These are phyloP conservation scores for Kwoniella sp. DNA, from an alignment of 768 basidiomycete species.

Conservation along the genomic window DNA sequence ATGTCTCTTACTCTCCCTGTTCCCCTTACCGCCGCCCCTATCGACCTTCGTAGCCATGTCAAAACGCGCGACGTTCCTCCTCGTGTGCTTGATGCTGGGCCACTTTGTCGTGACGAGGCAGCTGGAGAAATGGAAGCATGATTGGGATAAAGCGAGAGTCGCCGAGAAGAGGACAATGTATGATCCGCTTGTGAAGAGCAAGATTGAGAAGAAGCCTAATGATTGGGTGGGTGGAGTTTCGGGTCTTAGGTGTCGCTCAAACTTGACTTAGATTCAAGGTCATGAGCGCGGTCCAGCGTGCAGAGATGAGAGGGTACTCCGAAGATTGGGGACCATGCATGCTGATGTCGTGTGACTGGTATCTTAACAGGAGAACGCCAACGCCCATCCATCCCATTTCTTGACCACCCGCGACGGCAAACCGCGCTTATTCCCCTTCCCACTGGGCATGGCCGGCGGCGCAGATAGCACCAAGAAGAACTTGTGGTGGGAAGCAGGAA, in stretches of 20 bases:
- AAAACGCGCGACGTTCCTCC: slow-evolving; percentile 30
- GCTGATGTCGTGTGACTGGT: neutral
- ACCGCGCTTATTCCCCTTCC: slow-evolving; percentile 50
- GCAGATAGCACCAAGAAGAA: slow-evolving; percentile 30
- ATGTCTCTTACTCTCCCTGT: slow-evolving; percentile 30
- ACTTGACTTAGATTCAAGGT: neutral
- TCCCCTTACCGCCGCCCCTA: slow-evolving; percentile 31
- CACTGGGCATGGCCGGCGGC: slow-evolving; percentile 41
- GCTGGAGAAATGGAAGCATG: slow-evolving; percentile 15
- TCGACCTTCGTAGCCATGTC: slow-evolving; percentile 22
- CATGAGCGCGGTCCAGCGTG: too few species aligned
- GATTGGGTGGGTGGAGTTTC: slow-evolving; percentile 33
- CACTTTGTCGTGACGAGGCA: slow-evolving; percentile 26
- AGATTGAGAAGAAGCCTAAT: slow-evolving; percentile 23
- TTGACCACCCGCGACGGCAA: slow-evolving; percentile 47
- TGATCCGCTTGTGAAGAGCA: slow-evolving; percentile 20
- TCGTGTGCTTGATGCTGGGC: slow-evolving; percentile 32
- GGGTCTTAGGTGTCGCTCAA: neutral
- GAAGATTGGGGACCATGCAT: too few species aligned
- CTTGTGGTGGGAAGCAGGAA: slow-evolving; percentile 52
- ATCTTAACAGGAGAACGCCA: slow-evolving; percentile 33
- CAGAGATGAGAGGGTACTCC: too few species aligned
- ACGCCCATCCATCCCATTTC: slow-evolving; percentile 45
- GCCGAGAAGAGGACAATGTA: slow-evolving; percentile 14
- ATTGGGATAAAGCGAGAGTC: slow-evolving; percentile 7